Evolutionary conservation across 208 protist species (phyloP).

Genomic region (Leptomonas pyrrhocoris): DNA sequence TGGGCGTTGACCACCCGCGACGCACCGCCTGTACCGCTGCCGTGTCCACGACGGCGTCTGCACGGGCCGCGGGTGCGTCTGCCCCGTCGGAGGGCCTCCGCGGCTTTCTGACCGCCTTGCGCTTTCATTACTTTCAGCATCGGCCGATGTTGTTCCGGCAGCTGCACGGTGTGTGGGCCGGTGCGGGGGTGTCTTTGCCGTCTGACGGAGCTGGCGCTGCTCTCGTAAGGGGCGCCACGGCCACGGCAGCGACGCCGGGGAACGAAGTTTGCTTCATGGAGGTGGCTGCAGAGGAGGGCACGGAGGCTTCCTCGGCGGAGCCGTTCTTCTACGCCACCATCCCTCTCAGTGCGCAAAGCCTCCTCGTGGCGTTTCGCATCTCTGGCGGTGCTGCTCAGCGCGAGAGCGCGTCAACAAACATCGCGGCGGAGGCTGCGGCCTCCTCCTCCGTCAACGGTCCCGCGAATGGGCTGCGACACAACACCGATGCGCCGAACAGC

Average conservation of each 20-base stretch:
- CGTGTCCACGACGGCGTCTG: neutral
- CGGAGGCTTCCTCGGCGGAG: neutral
- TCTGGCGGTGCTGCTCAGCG: constrained; percentile 20
- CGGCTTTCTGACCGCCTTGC: constrained; percentile 51
- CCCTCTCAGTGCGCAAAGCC: constrained; percentile 36
- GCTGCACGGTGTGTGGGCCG: constrained; percentile 20
- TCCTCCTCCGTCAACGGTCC: too few relatives aligned
- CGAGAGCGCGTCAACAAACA: neutral
- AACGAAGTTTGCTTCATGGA: constrained; percentile 28
- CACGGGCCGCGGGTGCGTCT: neutral
- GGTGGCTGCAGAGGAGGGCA: neutral
- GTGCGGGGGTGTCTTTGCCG: neutral
- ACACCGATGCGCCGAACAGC: too few relatives aligned
- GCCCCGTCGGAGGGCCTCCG: constrained; percentile 32
- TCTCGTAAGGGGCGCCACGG: neutral
- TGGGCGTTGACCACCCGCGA: neutral
- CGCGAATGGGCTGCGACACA: too few relatives aligned
- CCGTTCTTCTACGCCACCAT: constrained; percentile 36
- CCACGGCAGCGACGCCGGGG: neutral
- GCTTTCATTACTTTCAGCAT: constrained; percentile 73
- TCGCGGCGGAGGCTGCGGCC: too few relatives aligned
- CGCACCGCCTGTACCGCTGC: neutral
- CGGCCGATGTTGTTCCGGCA: constrained; percentile 68
- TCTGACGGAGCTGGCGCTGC: neutral
- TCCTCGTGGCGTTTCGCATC: constrained; percentile 47